phyloP scores from a whole-genome alignment of 148 eudicot genomes.

The Silene conica region DNA sequence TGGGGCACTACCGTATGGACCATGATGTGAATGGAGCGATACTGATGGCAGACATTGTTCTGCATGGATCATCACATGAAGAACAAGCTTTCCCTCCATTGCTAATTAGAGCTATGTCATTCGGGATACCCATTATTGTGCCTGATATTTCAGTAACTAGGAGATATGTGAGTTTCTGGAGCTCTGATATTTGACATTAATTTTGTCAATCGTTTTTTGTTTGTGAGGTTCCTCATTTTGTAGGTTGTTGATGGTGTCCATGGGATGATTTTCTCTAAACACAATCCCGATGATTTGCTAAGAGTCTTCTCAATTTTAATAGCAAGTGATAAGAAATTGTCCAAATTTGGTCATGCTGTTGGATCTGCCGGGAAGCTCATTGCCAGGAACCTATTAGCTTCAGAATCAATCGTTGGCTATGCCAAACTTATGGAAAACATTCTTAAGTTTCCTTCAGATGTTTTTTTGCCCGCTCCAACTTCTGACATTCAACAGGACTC shows the following conservation, averaged over 20 bases:
- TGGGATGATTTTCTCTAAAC: constrained; percentile 68
- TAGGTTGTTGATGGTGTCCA: constrained; percentile 85
- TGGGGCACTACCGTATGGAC: constrained; percentile 73
- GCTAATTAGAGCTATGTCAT: constrained; percentile 78
- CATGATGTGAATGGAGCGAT: constrained; percentile 63
- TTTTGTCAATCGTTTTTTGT: background rate
- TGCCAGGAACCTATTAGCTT: constrained; percentile 77
- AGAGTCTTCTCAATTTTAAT: constrained; percentile 63
- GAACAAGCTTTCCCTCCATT: constrained; percentile 83
- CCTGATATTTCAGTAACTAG: constrained; percentile 71
- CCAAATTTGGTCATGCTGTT: constrained; percentile 56
- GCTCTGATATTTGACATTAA: constrained; percentile 13
- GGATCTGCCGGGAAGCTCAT: constrained; percentile 74
- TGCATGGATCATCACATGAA: constrained; percentile 82
- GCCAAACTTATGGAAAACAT: constrained; percentile 77
- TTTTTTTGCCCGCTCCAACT: constrained; percentile 47
- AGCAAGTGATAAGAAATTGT: constrained; percentile 52
- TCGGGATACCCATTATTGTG: constrained; percentile 71
- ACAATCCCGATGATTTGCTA: constrained; percentile 60
- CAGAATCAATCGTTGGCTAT: constrained; percentile 64
- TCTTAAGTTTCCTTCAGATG: constrained; percentile 77
- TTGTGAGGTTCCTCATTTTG: constrained; percentile 8
- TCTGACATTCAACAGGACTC: constrained; percentile 53
- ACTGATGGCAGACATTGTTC: constrained; percentile 76
- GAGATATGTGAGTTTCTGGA: constrained; percentile 57